Evolutionary conservation across 257 asterid genomes (phyloP).

Genomic region (Paraleonurus japonicus): DNA sequence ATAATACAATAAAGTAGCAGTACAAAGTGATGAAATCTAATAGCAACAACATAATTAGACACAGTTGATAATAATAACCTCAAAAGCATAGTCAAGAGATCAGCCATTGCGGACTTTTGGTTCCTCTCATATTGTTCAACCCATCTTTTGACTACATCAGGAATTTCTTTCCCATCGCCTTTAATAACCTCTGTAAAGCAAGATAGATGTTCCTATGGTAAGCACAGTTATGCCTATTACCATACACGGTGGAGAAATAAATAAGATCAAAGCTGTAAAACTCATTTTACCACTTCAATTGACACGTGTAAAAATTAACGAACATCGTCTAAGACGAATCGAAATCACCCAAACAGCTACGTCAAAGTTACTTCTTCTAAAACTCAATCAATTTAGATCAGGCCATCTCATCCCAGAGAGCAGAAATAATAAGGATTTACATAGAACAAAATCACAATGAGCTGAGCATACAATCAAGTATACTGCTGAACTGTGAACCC

Average conservation of each 20-base stretch:
- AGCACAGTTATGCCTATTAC: constrained; percentile 3
- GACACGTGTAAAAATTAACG: not conserved
- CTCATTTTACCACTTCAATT: constrained; percentile 6
- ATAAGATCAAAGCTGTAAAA: not conserved
- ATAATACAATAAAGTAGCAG: constrained; percentile 16
- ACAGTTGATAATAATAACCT: constrained; percentile 51
- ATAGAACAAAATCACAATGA: not conserved
- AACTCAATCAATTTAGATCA: not conserved
- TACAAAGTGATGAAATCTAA: constrained; percentile 18
- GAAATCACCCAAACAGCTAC: constrained; percentile 7
- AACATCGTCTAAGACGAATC: not conserved
- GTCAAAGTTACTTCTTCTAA: not conserved
- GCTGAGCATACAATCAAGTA: not conserved
- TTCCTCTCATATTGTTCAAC: constrained; percentile 77
- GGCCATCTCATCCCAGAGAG: constrained; percentile 8
- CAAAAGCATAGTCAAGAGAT: constrained; percentile 74
- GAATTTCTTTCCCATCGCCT: constrained; percentile 78
- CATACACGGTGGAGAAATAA: constrained; percentile 15
- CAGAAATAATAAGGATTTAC: not conserved
- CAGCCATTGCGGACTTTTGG: constrained; percentile 70
- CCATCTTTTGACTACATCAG: constrained; percentile 78
- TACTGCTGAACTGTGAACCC: not conserved
- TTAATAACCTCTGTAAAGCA: constrained; percentile 64
- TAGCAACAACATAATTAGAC: constrained; percentile 3
- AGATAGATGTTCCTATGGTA: not conserved